Conservation (phyloP, 208 protist genomes). For the Entamoeba dispar region DNA sequence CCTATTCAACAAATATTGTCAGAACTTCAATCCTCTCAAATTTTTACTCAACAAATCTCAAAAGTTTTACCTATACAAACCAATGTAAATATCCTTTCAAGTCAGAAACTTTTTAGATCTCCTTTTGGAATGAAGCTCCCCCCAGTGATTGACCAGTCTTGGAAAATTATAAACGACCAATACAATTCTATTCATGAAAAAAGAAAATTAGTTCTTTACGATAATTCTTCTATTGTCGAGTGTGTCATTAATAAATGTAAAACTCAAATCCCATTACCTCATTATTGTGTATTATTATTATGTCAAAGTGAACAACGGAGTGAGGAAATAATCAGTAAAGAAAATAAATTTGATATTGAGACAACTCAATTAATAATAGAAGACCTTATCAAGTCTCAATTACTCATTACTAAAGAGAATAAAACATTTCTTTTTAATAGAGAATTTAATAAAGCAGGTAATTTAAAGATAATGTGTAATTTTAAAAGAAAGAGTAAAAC, state of each 20-base stretch:
- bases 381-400: not conserved
- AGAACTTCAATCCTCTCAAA: not conserved
- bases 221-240: not conserved
- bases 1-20: not conserved
- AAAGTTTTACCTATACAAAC: not conserved
- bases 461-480: not conserved
- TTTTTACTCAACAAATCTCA: not conserved
- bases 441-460: not conserved
- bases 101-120: not conserved
- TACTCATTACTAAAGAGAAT: not conserved
- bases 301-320: not conserved
- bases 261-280: not conserved
- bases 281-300: not conserved
- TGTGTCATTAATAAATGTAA: not conserved
- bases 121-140: not conserved
- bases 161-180: not conserved
- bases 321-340: not conserved
- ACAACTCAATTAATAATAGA: not conserved
- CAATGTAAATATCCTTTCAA: not conserved
- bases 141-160: not conserved
- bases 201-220: not conserved
- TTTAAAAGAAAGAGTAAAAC: not conserved
- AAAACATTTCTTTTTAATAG: not conserved
- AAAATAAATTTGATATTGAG: not conserved
- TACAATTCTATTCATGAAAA: not conserved